Evolutionary conservation across 2,329 filamentous ascomycete species (phyloP).

Genomic region (Alternaria conjuncta): DNA sequence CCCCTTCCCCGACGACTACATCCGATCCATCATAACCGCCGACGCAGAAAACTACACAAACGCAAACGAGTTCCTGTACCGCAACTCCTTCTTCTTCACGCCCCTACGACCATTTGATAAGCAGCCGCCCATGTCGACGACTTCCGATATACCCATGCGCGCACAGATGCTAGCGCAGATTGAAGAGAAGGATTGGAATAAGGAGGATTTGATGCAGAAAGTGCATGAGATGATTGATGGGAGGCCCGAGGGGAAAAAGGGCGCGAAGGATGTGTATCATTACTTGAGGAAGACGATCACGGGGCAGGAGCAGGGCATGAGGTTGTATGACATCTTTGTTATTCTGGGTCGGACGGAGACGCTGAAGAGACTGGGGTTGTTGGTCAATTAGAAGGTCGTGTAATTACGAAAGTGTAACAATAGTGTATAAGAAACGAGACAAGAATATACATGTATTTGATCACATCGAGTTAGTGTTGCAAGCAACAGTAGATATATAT

Average conservation of each 20-base stretch:
- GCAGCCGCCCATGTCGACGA: conserved; percentile 11
- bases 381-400: neutral
- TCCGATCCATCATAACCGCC: conserved; percentile 58
- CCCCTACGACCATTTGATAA: conserved; percentile 29
- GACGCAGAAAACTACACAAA: conserved; percentile 66
- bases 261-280: conserved; percentile 42
- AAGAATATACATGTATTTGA: neutral
- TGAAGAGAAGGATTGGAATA: conserved; percentile 29
- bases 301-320: conserved; percentile 39
- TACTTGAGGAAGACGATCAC: conserved; percentile 42
- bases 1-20: conserved; percentile 52
- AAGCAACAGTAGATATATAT: no score
- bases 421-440: neutral
- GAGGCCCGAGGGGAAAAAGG: conserved; percentile 28
- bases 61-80: conserved; percentile 61
- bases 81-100: conserved; percentile 66
- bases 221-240: conserved; percentile 38
- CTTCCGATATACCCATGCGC: conserved; percentile 25
- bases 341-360: conserved; percentile 42
- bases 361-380: conserved; percentile 35
- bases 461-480: no score
- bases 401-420: neutral
- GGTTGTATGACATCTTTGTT: conserved; percentile 45
- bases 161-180: conserved; percentile 26
- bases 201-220: conserved; percentile 32